Percentiles rank a stretch among this genome's conserved stretches.
phyloP scores from a whole-genome alignment of 768 basidiomycete genomes.

The Hypsizygus marmoreus region DNA sequence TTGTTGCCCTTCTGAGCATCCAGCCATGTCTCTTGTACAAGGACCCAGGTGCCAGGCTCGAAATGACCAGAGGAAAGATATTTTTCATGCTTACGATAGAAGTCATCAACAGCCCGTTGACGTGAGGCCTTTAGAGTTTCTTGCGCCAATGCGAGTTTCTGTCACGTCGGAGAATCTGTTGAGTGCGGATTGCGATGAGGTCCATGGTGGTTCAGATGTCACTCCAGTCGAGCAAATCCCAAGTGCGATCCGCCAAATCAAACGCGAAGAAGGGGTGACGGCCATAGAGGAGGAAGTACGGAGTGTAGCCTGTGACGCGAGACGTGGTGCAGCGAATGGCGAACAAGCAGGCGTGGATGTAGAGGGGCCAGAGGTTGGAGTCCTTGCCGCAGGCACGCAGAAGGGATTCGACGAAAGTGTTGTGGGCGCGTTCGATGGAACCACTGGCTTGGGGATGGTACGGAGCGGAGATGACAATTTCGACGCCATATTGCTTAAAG shows the following conservation, averaged over 20 bases:
- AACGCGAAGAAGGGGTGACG: slow-evolving; percentile 27
- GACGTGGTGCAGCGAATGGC: slow-evolving; percentile 24
- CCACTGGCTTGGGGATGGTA: slow-evolving; percentile 37
- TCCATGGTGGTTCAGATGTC: slow-evolving; percentile 21
- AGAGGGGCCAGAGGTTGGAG: slow-evolving; percentile 26
- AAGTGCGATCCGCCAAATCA: slow-evolving; percentile 29
- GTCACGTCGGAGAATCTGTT: slow-evolving; percentile 23
- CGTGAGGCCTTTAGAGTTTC: slow-evolving; percentile 13
- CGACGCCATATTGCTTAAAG: slow-evolving; percentile 22
- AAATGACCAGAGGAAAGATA: slow-evolving; percentile 19
- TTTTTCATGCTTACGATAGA: slow-evolving; percentile 15
- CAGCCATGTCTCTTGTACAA: slow-evolving; percentile 30
- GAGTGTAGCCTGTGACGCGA: slow-evolving; percentile 29
- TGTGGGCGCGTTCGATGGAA: slow-evolving; percentile 28
- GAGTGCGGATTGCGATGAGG: slow-evolving; percentile 22
- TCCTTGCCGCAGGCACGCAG: slow-evolving; percentile 18
- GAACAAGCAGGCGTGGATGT: slow-evolving; percentile 24
- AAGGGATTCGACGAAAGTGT: slow-evolving; percentile 19
- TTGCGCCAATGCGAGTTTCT: slow-evolving; percentile 12
- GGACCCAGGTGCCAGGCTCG: slow-evolving; percentile 29
- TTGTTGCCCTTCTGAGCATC: slow-evolving; percentile 32
- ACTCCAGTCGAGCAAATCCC: slow-evolving; percentile 28
- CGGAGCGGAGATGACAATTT: slow-evolving; percentile 25
- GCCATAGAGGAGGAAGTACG: slow-evolving; percentile 33
- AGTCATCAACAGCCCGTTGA: slow-evolving; percentile 21